Evolutionary conservation across 2,329 filamentous ascomycete species (phyloP).

Genomic region (Diatrype stigma): DNA sequence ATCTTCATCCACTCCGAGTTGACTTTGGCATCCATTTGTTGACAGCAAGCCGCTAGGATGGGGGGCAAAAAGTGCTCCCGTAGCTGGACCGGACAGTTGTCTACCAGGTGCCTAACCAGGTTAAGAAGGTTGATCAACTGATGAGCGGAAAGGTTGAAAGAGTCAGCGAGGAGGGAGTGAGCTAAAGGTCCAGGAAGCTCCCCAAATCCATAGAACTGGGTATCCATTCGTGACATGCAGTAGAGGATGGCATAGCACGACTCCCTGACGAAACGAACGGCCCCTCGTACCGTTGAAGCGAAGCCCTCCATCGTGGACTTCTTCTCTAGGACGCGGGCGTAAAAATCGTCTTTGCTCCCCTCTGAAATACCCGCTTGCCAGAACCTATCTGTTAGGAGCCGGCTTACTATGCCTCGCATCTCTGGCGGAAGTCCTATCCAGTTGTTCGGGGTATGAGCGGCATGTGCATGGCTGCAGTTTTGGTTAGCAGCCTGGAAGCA

Average conservation of each 20-base stretch:
- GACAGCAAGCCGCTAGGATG: conserved; percentile 75
- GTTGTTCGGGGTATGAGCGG: conserved; percentile 80
- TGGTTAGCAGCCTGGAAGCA: conserved; percentile 4
- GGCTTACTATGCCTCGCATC: conserved; percentile 70
- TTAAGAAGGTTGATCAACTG: conserved; percentile 93
- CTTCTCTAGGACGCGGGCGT: conserved; percentile 83
- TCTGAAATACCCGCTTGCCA: conserved; percentile 98
- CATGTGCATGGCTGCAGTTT: conserved; percentile 69
- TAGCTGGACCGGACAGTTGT: conserved; percentile 80
- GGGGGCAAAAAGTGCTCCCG: conserved; percentile 79
- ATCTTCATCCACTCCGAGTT: conserved; percentile 81
- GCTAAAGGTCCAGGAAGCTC: conserved; percentile 81
- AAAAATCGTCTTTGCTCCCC: conserved; percentile 95
- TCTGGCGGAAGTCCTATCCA: conserved; percentile 76
- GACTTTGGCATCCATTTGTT: conserved; percentile 83
- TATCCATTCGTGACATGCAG: conserved; percentile 82
- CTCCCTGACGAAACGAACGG: conserved; percentile 85
- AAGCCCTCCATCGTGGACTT: conserved; percentile 89
- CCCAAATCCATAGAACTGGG: conserved; percentile 84
- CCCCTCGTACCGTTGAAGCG: conserved; percentile 85
- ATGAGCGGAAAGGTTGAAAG: conserved; percentile 79
- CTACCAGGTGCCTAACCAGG: conserved; percentile 80
- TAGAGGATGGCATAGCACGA: conserved; percentile 92
- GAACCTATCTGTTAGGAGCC: conserved; percentile 89
- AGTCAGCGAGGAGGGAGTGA: conserved; percentile 77